Percentiles rank a stretch among this genome's conserved stretches.
Conservation (phyloP, 768 basidiomycete genomes). For the Podaxis pistillaris region DNA sequence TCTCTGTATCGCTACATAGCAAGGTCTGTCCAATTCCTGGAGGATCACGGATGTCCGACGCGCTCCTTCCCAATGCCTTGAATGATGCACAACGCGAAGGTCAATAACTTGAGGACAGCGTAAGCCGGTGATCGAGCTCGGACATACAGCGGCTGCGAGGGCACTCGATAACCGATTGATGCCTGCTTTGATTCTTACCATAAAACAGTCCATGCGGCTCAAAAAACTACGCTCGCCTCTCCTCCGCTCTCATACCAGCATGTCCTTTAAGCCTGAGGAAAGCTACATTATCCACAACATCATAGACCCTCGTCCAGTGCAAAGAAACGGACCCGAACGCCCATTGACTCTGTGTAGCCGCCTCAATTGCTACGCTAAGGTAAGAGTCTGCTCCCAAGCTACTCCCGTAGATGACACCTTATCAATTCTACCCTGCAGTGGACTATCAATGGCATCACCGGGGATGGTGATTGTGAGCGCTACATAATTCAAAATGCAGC, state of each 20-base stretch:
- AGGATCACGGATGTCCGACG: no score
- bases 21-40: no score
- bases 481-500: slow-evolving; percentile 3
- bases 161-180: neutral
- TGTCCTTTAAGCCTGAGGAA: slow-evolving; percentile 8
- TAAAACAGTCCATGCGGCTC: neutral
- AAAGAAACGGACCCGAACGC: slow-evolving; percentile 11
- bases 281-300: slow-evolving; percentile 13
- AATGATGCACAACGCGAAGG: neutral
- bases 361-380: slow-evolving; percentile 3
- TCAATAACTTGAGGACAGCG: neutral
- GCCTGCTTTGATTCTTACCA: neutral
- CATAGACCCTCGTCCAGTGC: slow-evolving; percentile 9
- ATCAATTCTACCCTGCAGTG: neutral
- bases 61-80: no score
- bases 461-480: neutral
- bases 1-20: no score
- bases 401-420: neutral
- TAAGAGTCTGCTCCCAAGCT: neutral
- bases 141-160: neutral
- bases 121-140: neutral
- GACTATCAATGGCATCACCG: slow-evolving; percentile 2
- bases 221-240: neutral
- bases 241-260: neutral
- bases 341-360: slow-evolving; percentile 1